These are phyloP conservation scores for Chlamydomonas sp. DNA, from an alignment of 139 green algal genomes.

Conservation along the genomic window DNA sequence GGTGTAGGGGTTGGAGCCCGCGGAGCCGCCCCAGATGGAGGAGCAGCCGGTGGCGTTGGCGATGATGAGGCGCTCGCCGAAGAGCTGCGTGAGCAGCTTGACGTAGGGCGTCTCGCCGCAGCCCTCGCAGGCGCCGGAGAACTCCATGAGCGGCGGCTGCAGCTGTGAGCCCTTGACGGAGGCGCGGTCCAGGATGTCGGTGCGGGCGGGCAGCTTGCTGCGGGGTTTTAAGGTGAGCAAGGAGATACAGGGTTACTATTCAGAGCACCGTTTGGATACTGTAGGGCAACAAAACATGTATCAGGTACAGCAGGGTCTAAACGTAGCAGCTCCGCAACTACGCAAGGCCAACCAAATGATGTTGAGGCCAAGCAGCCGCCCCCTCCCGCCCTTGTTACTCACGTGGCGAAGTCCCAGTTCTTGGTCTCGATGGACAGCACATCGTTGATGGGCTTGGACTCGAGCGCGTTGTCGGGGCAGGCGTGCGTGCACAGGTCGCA, in stretches of 20 bases:
- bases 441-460: slow-evolving; percentile 33
- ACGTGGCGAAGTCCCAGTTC: slow-evolving; percentile 59
- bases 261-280: too few species aligned
- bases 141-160: slow-evolving; percentile 66
- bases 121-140: slow-evolving; percentile 67
- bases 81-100: slow-evolving; percentile 62
- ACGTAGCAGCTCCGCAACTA: too few species aligned
- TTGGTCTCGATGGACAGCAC: slow-evolving; percentile 48
- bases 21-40: slow-evolving; percentile 69
- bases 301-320: too few species aligned
- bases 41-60: slow-evolving; percentile 72
- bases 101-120: slow-evolving; percentile 63
- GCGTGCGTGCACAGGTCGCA: slow-evolving; percentile 70
- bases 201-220: slow-evolving; percentile 39
- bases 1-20: slow-evolving; percentile 69
- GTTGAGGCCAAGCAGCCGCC: too few species aligned
- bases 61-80: slow-evolving; percentile 65
- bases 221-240: background rate
- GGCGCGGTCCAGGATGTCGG: slow-evolving; percentile 56
- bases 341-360: too few species aligned
- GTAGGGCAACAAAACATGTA: too few species aligned
- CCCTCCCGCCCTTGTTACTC: background rate
- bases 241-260: background rate
- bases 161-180: slow-evolving; percentile 66
- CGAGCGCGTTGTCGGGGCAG: slow-evolving; percentile 66